phyloP scores from a whole-genome alignment of 352 stramenopile species.

The Globisporangium echinulatum region DNA sequence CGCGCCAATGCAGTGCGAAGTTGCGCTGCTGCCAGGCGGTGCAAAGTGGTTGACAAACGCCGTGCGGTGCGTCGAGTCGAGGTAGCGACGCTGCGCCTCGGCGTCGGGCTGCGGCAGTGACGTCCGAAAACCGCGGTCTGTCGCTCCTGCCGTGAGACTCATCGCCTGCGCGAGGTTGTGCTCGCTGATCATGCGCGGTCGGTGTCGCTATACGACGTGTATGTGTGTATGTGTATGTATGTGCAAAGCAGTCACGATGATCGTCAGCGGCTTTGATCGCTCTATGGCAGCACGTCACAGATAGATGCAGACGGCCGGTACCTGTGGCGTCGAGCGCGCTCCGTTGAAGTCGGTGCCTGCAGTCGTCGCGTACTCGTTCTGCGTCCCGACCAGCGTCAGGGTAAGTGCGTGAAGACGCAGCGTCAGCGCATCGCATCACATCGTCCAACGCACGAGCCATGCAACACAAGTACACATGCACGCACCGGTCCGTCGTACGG shows the following conservation, averaged over 20 bases:
- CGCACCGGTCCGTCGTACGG: conserved; percentile 52
- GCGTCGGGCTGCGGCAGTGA: conserved; percentile 40
- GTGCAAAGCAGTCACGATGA: background rate
- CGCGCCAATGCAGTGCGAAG: background rate
- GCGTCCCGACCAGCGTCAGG: too few species aligned
- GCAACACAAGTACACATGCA: too few species aligned
- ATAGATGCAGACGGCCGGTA: conserved; percentile 12
- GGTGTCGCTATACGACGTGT: conserved; percentile 20
- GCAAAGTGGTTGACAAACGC: conserved; percentile 43
- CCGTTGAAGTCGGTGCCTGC: conserved; percentile 42
- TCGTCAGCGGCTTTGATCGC: too few species aligned
- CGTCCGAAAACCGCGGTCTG: conserved; percentile 37
- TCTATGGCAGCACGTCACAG: too few species aligned
- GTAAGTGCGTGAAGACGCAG: too few species aligned
- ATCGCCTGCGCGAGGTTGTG: conserved; percentile 50
- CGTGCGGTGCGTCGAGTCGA: conserved; percentile 60
- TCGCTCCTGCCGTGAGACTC: conserved; percentile 26
- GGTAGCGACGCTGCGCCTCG: conserved; percentile 39
- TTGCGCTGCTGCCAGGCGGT: conserved; percentile 2
- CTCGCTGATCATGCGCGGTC: conserved; percentile 53
- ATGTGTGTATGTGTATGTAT: background rate
- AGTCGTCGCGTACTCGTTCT: conserved; percentile 71
- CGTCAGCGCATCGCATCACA: too few species aligned
- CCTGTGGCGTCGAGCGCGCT: conserved; percentile 20
- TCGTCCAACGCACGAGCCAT: too few species aligned